These are phyloP conservation scores for Silene uniflora DNA, from an alignment of 148 eudicot species.

Conservation along the genomic window DNA sequence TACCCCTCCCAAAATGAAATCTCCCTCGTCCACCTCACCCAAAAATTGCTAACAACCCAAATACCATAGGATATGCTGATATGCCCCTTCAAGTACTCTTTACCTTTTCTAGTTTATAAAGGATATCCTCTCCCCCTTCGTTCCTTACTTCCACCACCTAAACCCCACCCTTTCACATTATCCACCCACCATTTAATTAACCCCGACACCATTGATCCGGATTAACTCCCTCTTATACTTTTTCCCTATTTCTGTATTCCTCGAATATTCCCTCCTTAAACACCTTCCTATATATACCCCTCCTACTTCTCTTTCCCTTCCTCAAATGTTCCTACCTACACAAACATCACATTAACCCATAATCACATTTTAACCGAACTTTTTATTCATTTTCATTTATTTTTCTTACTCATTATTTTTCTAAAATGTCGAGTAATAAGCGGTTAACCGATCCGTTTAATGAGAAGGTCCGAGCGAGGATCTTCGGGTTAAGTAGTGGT, in stretches of 20 bases:
- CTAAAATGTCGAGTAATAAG: slow-evolving; percentile 38
- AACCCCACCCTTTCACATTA: background rate
- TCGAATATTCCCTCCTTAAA: slow-evolving; percentile 22
- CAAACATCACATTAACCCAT: background rate
- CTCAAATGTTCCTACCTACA: background rate
- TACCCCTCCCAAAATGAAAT: too few relatives aligned
- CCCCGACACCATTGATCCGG: background rate
- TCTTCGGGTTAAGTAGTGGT: slow-evolving; percentile 35
- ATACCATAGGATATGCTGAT: slow-evolving; percentile 9
- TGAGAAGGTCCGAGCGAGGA: slow-evolving; percentile 44
- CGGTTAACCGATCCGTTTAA: slow-evolving; percentile 47
- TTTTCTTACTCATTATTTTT: background rate
- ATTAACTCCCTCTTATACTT: slow-evolving; percentile 18
- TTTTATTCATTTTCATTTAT: background rate
- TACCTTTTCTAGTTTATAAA: background rate
- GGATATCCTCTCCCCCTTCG: slow-evolving; percentile 9
- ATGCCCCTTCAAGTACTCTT: slow-evolving; percentile 14
- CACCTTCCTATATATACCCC: background rate
- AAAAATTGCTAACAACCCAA: background rate
- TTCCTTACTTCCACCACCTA: background rate
- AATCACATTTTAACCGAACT: background rate
- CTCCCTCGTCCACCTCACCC: background rate
- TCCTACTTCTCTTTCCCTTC: background rate
- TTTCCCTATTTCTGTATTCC: slow-evolving; percentile 18
- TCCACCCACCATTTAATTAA: slow-evolving; percentile 1